Percentiles rank a stretch among this genome's conserved stretches.
These are phyloP conservation scores for Thuja plicata DNA, from an alignment of 83 land plant species.

Conservation along the genomic window DNA sequence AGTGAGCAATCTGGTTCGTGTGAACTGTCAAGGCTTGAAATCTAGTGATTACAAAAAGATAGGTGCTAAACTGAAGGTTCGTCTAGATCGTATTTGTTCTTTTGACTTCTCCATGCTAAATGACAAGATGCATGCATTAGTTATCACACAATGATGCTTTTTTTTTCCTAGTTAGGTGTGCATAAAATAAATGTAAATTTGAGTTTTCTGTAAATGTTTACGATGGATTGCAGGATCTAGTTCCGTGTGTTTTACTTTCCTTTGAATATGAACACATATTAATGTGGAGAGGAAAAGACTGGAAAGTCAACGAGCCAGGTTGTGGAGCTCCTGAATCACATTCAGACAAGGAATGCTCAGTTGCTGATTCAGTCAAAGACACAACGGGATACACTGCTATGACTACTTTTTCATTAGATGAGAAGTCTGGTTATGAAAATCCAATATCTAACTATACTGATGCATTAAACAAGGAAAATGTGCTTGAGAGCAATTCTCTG, in stretches of 20 bases:
- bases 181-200: background rate
- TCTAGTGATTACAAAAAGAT: constrained; percentile 42
- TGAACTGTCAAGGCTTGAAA: constrained; percentile 38
- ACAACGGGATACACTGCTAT: background rate
- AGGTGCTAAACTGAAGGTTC: constrained; percentile 49
- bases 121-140: background rate
- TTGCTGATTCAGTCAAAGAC: background rate
- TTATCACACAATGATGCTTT: background rate
- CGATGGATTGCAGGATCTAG: constrained; percentile 52
- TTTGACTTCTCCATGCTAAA: background rate
- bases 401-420: background rate
- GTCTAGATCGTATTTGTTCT: background rate
- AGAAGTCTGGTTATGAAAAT: background rate
- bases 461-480: background rate
- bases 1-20: constrained; percentile 37
- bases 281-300: constrained; percentile 75
- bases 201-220: background rate
- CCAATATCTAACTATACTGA: background rate
- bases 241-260: constrained; percentile 72
- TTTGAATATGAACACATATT: constrained; percentile 76
- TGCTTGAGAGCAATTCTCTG: background rate
- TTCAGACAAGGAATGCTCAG: constrained; percentile 8
- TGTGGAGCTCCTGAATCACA: background rate
- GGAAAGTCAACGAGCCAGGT: constrained; percentile 39
- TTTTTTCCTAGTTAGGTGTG: background rate